Evolutionary conservation across 805 yeast genomes (phyloP), one percentile per base, ranked within the genome.

Genomic region (Candida ascalaphidarum): DNA sequence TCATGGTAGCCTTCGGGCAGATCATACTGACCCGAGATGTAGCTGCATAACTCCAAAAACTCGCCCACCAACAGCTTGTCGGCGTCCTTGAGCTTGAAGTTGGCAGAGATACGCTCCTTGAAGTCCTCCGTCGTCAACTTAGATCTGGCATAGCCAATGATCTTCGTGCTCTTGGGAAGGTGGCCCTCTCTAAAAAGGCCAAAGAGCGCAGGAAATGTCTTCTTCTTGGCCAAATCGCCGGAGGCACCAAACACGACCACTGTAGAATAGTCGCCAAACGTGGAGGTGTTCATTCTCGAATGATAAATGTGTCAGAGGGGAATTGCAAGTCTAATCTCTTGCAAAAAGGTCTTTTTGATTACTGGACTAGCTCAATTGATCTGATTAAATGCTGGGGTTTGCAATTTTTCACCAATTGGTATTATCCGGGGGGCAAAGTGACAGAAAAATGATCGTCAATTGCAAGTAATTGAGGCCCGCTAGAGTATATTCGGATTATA

Each of bases 141-240:
- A 13, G 96, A 79, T 45, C 98, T 73, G 17, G 98, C 98, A 53
- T 82, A 92, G 15, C 98, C 98, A 40, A 83, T 70, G 45, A 92
- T 84, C 48, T 74, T 74, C 21, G 81, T 76, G 17, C 77, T 54
- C 9, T 61, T 46, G 7, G 94, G 83, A 32, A 89, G 65, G 40
- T 74, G 76, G 22, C 94, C 95, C 51, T 88, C 65, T 22, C 53
- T 43, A 39, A 45, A 74, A 21, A 82, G 65, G 8, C 92, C 94
- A 44, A 81, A 81, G 13, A 82, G 58, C 4, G 92, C 89, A 7
- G 94, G 94, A 59, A 83, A 85, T 3, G 96, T 88, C 63, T 88
- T 88, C 77, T 88, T 88, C 64, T 84, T 85, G 31, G 96, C 95
- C 40, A 88, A 66, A 55, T 88, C 96, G 29, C 96, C 96, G 14